Evolutionary conservation across 331 rosid genomes (phyloP).

Genomic region (Rhamnella rubrinervis): DNA sequence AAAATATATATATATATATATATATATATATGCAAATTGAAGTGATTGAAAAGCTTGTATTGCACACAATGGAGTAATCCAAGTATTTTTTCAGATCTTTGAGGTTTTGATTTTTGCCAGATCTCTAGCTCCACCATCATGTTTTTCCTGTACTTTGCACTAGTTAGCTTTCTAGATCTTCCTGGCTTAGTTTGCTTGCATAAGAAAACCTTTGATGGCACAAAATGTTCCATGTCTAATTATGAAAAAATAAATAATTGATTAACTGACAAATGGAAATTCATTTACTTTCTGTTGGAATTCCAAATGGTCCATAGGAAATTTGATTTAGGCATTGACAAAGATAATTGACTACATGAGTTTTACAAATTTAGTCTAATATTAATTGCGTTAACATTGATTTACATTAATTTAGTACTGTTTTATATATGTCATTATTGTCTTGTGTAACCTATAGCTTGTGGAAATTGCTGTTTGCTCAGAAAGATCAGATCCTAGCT

Average conservation of each 20-base stretch:
- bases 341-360: too few species aligned
- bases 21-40: not conserved
- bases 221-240: not conserved
- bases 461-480: not conserved
- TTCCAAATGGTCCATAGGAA: not conserved
- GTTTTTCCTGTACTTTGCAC: not conserved
- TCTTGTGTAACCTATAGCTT: not conserved
- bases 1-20: not conserved
- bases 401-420: not conserved
- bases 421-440: not conserved
- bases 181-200: too few species aligned
- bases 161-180: not conserved
- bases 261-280: not conserved
- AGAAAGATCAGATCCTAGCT: not conserved
- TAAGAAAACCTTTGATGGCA: too few species aligned
- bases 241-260: not conserved
- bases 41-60: not conserved
- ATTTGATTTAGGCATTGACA: not conserved
- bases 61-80: not conserved
- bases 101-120: not conserved
- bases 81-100: not conserved
- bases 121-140: too few species aligned
- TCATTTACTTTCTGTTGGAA: not conserved
- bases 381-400: not conserved
- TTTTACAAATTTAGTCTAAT: too few species aligned